A percentile compares a stretch with the other conserved stretches of the same genome.
Conservation (phyloP, 352 stramenopile species). For the Blastocystis sp. region DNA sequence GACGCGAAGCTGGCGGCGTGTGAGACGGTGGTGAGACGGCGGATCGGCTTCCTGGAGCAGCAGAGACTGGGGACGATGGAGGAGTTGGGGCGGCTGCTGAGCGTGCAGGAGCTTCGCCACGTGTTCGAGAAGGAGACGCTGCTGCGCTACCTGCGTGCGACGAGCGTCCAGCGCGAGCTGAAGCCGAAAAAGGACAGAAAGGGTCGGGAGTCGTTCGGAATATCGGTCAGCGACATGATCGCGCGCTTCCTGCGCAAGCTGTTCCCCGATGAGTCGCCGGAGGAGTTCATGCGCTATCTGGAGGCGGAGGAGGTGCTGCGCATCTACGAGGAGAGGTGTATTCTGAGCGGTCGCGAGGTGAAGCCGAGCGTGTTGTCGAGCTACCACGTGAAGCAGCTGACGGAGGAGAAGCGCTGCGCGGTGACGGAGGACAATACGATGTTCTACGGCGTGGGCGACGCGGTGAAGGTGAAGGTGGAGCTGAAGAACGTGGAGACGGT, state of each 20-base stretch:
- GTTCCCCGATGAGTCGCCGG: not conserved
- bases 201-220: not conserved
- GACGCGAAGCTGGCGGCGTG: not conserved
- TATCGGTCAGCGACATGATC: not conserved
- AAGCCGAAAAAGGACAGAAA: not conserved
- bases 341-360: not conserved
- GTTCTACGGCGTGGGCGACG: not conserved
- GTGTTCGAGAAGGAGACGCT: not conserved
- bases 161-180: not conserved
- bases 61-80: not conserved
- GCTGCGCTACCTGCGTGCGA: not conserved
- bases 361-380: not conserved
- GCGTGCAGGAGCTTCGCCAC: not conserved
- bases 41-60: not conserved
- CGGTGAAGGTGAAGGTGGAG: constrained; percentile 1
- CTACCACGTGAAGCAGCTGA: not conserved
- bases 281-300: not conserved
- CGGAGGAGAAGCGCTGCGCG: not conserved
- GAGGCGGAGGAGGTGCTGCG: not conserved
- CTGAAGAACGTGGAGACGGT: constrained; percentile 55
- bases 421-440: not conserved
- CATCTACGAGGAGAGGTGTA: not conserved
- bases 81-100: not conserved
- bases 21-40: not conserved
- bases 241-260: not conserved